These are phyloP conservation scores for Fraxinus angustifolia DNA, from an alignment of 305 asterid species.

Conservation along the genomic window DNA sequence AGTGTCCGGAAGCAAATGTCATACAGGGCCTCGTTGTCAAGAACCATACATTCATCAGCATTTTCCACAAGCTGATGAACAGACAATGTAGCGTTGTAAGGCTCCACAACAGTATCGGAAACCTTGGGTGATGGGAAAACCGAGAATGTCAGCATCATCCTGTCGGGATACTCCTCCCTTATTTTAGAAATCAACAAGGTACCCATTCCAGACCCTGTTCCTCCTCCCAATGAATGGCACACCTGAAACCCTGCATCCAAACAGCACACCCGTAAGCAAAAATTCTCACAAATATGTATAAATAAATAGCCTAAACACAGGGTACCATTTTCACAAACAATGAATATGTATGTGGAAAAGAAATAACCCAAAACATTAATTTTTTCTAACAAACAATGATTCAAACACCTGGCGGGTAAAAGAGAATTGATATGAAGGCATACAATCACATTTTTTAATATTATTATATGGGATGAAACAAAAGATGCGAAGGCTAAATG, in stretches of 20 bases:
- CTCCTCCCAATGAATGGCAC: slow-evolving; percentile 45
- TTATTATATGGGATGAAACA: not conserved
- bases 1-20: slow-evolving; percentile 44
- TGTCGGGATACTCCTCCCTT: slow-evolving; percentile 42
- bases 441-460: not conserved
- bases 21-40: slow-evolving; percentile 41
- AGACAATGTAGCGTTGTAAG: slow-evolving; percentile 39
- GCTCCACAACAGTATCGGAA: slow-evolving; percentile 40
- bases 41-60: slow-evolving; percentile 44
- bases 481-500: not conserved
- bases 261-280: not conserved
- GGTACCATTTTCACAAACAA: not conserved
- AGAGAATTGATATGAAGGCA: not conserved
- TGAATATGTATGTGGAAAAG: not conserved
- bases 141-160: slow-evolving; percentile 45
- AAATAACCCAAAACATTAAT: not conserved
- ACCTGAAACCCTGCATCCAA: slow-evolving; percentile 37
- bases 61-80: slow-evolving; percentile 45
- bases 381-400: not conserved
- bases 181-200: slow-evolving; percentile 38
- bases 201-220: slow-evolving; percentile 47
- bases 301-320: not conserved
- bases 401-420: not conserved
- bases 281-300: not conserved
- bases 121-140: slow-evolving; percentile 44